Percentiles rank a stretch among this genome's conserved stretches.
These are phyloP conservation scores for Quercus tomentella DNA, from an alignment of 331 rosid genomes.

Conservation along the genomic window DNA sequence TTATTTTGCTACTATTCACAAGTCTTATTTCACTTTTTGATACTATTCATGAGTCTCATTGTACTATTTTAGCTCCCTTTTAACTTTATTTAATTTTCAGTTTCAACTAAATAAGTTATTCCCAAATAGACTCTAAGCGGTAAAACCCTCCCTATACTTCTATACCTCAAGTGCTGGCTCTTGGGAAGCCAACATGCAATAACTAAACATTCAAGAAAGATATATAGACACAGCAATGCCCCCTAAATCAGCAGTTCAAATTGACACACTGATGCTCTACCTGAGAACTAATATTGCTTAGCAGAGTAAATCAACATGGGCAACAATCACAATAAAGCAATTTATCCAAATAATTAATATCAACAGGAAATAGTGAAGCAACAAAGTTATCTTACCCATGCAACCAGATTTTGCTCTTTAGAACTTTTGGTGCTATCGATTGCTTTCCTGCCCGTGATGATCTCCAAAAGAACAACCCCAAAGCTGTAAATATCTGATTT, in stretches of 20 bases:
- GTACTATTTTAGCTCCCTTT: too few relatives aligned
- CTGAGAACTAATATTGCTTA: background rate
- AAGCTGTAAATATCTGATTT: conserved; percentile 63
- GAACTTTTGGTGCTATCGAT: conserved; percentile 36
- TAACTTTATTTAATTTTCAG: too few relatives aligned
- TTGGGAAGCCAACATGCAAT: background rate
- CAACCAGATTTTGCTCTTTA: conserved; percentile 49
- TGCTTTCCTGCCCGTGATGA: conserved; percentile 60
- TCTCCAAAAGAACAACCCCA: conserved; percentile 63
- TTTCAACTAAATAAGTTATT: too few relatives aligned
- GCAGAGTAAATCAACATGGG: background rate
- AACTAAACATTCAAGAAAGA: background rate
- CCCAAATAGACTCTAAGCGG: too few relatives aligned
- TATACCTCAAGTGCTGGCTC: background rate
- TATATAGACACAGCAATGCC: background rate
- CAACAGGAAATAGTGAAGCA: background rate
- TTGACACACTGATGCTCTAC: background rate
- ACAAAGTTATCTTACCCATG: conserved; percentile 45
- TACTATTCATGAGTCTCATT: accelerated
- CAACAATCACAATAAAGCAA: background rate
- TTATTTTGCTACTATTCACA: too few relatives aligned
- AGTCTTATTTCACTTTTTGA: too few relatives aligned
- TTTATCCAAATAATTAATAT: background rate
- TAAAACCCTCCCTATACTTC: background rate
- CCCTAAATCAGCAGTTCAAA: background rate